Evolutionary conservation across 2,329 filamentous ascomycete species (phyloP), one percentile per base, ranked within the genome.

Genomic region (Beauveria asiatica): DNA sequence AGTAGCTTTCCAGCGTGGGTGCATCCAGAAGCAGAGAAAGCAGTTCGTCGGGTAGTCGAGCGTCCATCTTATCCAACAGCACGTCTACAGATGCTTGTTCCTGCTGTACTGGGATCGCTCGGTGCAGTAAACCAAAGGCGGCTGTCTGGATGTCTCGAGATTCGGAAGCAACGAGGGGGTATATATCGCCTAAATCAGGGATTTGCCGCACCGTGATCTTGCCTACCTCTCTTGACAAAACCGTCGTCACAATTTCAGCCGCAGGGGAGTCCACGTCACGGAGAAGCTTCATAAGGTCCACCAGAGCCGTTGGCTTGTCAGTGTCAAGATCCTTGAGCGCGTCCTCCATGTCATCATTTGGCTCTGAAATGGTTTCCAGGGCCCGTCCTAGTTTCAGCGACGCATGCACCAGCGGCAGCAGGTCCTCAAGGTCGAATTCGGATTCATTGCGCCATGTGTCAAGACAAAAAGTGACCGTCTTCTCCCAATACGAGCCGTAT

Each of bases 401-500:
- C 5, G 88, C 81, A 68, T 92, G 81, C 0, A 92, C 76, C 27
- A 87, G 81, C 0, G 89, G 83, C 1, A 90, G 68, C 5, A 78
- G 76, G 13, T 77, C 70, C 17, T 84, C 77, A 0, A 76, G 63
- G 1, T 72, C 63, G 7, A 78, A 75, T 2, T 72, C 71, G 11
- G 70, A 70, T 0, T 75, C 78, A 3, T 76, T 75, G 3, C 76
- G 74, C 85, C 87, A 89, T 0, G 85, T 73, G 8, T 75, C 72
- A 11, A 80, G 74, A 62, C 87, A 82, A 54, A 84, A 82, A 39
- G 82, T 77, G 19, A 91, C 73, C 0, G 81, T 73, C 52, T 82
- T 82, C 55, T 86, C 82, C 94, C 94, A 99, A 69, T 96, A 90
- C 0, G 89, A 84, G 0, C 93, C 94, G 67, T 96, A 97, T 1